phyloP scores from a whole-genome alignment of 2,329 filamentous ascomycete species.

The Didymosphaeria variabile region DNA sequence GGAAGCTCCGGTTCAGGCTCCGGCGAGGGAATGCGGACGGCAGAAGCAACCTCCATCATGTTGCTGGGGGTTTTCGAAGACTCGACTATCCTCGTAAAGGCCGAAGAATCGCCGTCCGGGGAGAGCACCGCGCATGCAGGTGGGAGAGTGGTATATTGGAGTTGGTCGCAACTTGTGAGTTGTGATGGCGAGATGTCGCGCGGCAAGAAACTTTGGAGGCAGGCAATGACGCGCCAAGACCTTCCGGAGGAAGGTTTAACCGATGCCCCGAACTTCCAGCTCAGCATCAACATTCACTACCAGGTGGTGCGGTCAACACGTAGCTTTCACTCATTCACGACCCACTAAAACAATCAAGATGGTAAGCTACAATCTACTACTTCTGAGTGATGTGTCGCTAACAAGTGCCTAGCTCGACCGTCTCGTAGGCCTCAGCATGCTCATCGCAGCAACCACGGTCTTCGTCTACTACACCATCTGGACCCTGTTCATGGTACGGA shows the following conservation, averaged over 20 bases:
- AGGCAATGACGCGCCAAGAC: constrained; percentile 17
- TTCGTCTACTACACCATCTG: constrained; percentile 96
- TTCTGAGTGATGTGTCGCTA: constrained; percentile 10
- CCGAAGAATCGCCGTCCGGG: neutral
- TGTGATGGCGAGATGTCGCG: constrained; percentile 21
- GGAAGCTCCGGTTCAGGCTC: constrained; percentile 60
- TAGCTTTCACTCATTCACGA: constrained; percentile 29
- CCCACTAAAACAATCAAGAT: constrained; percentile 35
- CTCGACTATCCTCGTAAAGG: neutral
- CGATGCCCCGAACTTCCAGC: constrained; percentile 24
- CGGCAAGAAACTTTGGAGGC: constrained; percentile 40
- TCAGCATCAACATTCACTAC: constrained; percentile 23
- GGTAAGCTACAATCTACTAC: constrained; percentile 24
- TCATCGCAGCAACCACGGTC: constrained; percentile 75
- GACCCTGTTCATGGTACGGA: constrained; percentile 91
- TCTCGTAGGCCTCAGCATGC: constrained; percentile 79
- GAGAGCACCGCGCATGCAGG: neutral
- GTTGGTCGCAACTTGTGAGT: constrained; percentile 7
- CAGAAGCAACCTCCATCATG: constrained; percentile 52
- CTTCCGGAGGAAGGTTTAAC: constrained; percentile 14
- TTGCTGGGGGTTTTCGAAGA: constrained; percentile 4
- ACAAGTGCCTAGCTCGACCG: constrained; percentile 80
- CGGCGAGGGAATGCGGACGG: constrained; percentile 68
- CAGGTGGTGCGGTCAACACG: constrained; percentile 17
- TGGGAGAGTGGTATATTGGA: neutral